Base-by-base conservation (phyloP, 2,329 filamentous ascomycete species). In the Gnomoniopsis sp. region DNA sequence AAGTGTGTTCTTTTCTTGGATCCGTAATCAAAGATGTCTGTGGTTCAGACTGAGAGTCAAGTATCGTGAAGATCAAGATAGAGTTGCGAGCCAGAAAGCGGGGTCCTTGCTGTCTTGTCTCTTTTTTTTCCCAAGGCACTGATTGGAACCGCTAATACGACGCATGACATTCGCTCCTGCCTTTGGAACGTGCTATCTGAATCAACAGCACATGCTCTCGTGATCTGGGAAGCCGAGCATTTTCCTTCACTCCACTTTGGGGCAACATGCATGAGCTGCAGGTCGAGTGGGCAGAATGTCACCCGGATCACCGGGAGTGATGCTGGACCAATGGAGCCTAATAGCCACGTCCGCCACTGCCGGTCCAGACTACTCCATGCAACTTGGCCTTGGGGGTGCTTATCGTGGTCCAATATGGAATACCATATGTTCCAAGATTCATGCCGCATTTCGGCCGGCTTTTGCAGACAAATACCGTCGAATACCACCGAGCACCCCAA, bases 251-350 rank as follows among this genome's bases (percentile, higher is more conserved):
- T 30, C 23, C 19, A 6, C 48, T 26, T 21, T 7, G 21, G 48
- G 48, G 34, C 22, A 14, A 10, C 10, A 8, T 36, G 33, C 33
- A 36, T 10, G 33, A 34, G 51, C 51, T 47, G 52, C 52, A 54
- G 36, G 51, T 33, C 56, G 50, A 46, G 49, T 60, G n/a, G 36
- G n/a, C 43, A 57, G 48, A 53, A 58, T 50, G 59, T 54, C 50
- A 50, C 53, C 50, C 50, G 33, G 53, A 38, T 17, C 56, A n/a
- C n/a, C n/a, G n/a, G n/a, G n/a, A n/a, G n/a, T n/a, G 19, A 23
- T 15, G 38, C 11, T 38, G 36, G 51, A 14, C 51, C 51, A 46
- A 23, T 46, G 36, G 26, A 23, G 19, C 36, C 46, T 36, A 36
- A 53, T 46, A 46, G n/a, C n/a, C n/a, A n/a, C n/a, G n/a, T 15